Evolutionary conservation across 1,139 yeast species (phyloP), one percentile per base, ranked within the genome.

Genomic region (Candida labiduridarum): DNA sequence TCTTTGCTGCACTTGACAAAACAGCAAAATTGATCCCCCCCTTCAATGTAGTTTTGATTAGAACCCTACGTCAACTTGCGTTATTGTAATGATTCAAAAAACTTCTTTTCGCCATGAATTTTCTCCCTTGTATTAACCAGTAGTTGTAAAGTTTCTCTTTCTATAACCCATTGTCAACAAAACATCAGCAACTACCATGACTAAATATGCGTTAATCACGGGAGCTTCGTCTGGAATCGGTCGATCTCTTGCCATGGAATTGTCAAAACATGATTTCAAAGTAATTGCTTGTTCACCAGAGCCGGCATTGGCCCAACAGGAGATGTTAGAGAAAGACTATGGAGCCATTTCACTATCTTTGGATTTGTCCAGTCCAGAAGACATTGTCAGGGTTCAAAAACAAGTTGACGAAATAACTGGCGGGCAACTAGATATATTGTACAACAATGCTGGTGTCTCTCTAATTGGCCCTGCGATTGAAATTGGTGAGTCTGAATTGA

Each of bases 181-280:
- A 6, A 25, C 29, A 25, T 25, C 8, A 8, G 2, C 5, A 19
- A 4, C 10, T 19, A 12, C 9, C 4, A 27, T 19, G 30, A 9
- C 14, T 15, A 55, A 56, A 43, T 56, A 62, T 56, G 79, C 78
- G 4, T 60, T 74, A 4, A 60, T 74, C 16, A 64, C 75, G 0
- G 79, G 78, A 1, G 75, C 78, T 1, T 69, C 76, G 2, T 66
- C 74, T 3, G 79, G 79, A 3, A 74, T 74, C 48, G 78, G 79
- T 2, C 69, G 62, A 50, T 63, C 65, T 11, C 47, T 72, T 45
- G 61, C 73, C 6, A 58, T 58, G 19, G 64, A 62, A 11, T 61
- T 74, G 40, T 56, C 65, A 30, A 62, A 62, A 50, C 58, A 59
- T 41, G 78, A 78, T 0, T 74, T 69, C 52, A 63, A 64, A 41